Percentiles rank a stretch among this genome's conserved stretches.
Evolutionary conservation across 306 rosid species (phyloP).

Genomic region (Purshia tridentata): DNA sequence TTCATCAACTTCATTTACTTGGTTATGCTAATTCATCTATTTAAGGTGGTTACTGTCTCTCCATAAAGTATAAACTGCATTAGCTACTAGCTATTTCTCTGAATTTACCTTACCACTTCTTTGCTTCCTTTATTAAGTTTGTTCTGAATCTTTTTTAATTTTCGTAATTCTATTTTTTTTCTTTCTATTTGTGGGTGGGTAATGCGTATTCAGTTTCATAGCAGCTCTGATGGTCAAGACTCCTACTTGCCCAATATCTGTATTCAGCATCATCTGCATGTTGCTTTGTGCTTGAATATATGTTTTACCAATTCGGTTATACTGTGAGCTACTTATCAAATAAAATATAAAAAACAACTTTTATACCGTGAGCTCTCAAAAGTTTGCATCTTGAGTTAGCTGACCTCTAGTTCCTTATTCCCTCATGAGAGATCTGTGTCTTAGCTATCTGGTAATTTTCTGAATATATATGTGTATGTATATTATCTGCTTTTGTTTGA

Average conservation of each 20-base stretch:
- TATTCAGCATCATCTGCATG: conserved; percentile 39
- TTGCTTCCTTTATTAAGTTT: conserved; percentile 14
- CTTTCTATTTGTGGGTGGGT: background rate
- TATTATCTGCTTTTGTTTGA: conserved; percentile 14
- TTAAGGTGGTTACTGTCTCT: conserved; percentile 14
- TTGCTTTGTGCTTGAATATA: conserved; percentile 17
- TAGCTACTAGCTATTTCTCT: conserved; percentile 20
- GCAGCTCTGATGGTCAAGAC: background rate
- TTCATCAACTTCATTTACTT: conserved; percentile 27
- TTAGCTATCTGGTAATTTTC: background rate
- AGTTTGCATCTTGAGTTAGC: conserved; percentile 18
- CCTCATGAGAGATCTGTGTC: no score
- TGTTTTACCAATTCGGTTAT: conserved; percentile 24
- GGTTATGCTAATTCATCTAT: conserved; percentile 19
- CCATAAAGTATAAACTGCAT: conserved; percentile 27
- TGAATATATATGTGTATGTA: background rate
- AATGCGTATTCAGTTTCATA: background rate
- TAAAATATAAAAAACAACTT: background rate
- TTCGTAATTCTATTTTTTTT: background rate
- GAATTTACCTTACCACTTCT: conserved; percentile 27
- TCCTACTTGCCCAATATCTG: background rate
- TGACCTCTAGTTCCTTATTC: background rate
- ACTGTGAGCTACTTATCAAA: background rate
- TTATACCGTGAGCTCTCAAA: conserved; percentile 9
- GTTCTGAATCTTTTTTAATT: conserved; percentile 5